A percentile compares a stretch with the other conserved stretches of the same genome.
These are phyloP conservation scores for Thelonectria rubi DNA, from an alignment of 2,329 filamentous ascomycete genomes.

Conservation along the genomic window DNA sequence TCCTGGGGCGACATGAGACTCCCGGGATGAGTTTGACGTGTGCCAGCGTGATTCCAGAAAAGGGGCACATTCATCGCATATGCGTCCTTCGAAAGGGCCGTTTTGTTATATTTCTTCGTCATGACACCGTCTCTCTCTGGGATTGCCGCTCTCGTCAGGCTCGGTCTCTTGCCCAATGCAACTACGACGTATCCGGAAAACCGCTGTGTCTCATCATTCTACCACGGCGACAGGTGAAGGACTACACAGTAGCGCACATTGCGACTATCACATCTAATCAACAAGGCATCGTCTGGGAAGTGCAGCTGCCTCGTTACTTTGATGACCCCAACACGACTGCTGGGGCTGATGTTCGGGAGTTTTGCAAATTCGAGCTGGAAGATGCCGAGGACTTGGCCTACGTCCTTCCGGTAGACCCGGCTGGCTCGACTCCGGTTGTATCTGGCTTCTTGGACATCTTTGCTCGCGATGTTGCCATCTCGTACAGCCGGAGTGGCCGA, in stretches of 20 bases:
- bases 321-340: constrained; percentile 37
- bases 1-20: constrained; percentile 51
- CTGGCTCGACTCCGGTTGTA: constrained; percentile 74
- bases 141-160: constrained; percentile 73
- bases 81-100: constrained; percentile 79
- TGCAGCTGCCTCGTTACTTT: constrained; percentile 65
- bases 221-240: constrained; percentile 66
- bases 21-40: constrained; percentile 62
- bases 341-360: constrained; percentile 62
- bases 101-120: constrained; percentile 82
- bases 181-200: constrained; percentile 71
- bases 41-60: constrained; percentile 73
- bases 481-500: constrained; percentile 78
- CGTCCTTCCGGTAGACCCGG: constrained; percentile 85
- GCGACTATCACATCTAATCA: constrained; percentile 85
- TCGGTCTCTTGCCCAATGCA: constrained; percentile 57
- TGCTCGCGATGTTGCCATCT: constrained; percentile 84
- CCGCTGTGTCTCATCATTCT: constrained; percentile 83
- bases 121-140: constrained; percentile 78
- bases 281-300: constrained; percentile 83
- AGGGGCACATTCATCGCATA: constrained; percentile 80
- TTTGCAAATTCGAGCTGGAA: constrained; percentile 75
- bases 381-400: constrained; percentile 67
- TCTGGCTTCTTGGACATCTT: constrained; percentile 88
- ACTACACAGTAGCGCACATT: constrained; percentile 71